These are phyloP conservation scores for Tulasnella sp. DNA, from an alignment of 768 basidiomycete species.

Conservation along the genomic window DNA sequence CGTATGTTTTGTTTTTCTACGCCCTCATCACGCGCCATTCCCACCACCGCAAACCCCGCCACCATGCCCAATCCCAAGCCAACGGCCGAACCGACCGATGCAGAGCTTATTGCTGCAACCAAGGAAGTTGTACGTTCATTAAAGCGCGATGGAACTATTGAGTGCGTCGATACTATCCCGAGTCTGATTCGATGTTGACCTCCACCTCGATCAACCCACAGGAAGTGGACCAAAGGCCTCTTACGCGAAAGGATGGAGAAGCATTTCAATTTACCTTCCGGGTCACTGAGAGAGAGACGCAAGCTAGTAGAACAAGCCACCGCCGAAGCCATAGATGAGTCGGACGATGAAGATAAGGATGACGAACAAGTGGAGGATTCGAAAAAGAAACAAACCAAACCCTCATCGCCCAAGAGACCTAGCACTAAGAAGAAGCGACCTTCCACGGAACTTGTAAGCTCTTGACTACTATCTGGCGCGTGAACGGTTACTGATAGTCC, in stretches of 20 bases:
- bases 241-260: constrained; percentile 25
- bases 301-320: constrained; percentile 21
- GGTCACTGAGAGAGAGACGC: constrained; percentile 15
- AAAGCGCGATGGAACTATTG: constrained; percentile 12
- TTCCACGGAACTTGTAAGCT: not conserved
- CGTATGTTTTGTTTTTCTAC: not conserved
- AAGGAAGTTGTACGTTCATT: not conserved
- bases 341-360: constrained; percentile 26
- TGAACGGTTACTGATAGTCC: not conserved
- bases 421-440: constrained; percentile 1
- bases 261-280: constrained; percentile 30
- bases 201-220: not conserved
- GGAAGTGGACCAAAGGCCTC: constrained; percentile 30
- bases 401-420: not conserved
- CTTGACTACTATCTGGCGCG: not conserved
- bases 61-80: not conserved
- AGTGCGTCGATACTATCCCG: not conserved
- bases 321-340: constrained; percentile 5
- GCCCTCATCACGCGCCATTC: not conserved
- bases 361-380: not conserved
- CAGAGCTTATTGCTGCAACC: not conserved
- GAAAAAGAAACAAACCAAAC: constrained; percentile 6
- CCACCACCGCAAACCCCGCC: constrained; percentile 20
- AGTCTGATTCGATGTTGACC: not conserved
- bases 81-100: constrained; percentile 25